Evolutionary conservation across 352 stramenopile genomes (phyloP), one percentile per base, ranked within the genome.

Genomic region (Phytophthora kernoviae): DNA sequence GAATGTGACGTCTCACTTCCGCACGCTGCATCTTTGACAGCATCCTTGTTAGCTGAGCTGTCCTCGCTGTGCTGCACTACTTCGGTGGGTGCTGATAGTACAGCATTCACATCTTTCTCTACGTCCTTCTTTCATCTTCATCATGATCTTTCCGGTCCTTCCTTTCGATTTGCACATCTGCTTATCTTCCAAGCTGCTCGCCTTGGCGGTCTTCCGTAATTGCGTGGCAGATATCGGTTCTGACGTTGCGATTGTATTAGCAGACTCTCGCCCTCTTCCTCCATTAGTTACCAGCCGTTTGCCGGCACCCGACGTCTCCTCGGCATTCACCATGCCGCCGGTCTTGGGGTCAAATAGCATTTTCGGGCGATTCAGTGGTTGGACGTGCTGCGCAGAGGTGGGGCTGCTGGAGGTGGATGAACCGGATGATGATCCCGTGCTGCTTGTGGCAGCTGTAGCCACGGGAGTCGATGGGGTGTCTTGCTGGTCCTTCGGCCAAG

Each of bases 271-370:
- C 8, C 52, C 21, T 55, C 46, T 44, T 6, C n/a, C 27, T 57
- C 48, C 37, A 47, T 24, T 32, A 45, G n/a, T 46, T 50, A 22
- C 9, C 20, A 60, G 43, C 10, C 48, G 52, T 39, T 71, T 68
- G 14, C 12, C 44, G 55, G 24, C 15, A 10, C 7, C 20, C 17
- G 9, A 5, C 14, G 41, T 53, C 14, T 75, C 68, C 36, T 79
- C 63, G 0, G 62, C 79, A 33, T 62, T 77, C 17, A 93, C 60
- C 78, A 90, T 84, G 11, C 20, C 58, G 2, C 78, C 84, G 12
- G 68, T 89, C 54, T 86, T 90, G 1, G 74, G 84, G 32, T 93
- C 81, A 65, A 90, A 91, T 4, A 93, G 59, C 78, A 91, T 87
- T 30, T 84, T 82, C 26, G 81, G 70, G 52, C 83, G 74, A 53